A percentile compares a stretch with the other conserved stretches of the same genome.
phyloP scores from a whole-genome alignment of 768 basidiomycete species.

The Russula sp. region DNA sequence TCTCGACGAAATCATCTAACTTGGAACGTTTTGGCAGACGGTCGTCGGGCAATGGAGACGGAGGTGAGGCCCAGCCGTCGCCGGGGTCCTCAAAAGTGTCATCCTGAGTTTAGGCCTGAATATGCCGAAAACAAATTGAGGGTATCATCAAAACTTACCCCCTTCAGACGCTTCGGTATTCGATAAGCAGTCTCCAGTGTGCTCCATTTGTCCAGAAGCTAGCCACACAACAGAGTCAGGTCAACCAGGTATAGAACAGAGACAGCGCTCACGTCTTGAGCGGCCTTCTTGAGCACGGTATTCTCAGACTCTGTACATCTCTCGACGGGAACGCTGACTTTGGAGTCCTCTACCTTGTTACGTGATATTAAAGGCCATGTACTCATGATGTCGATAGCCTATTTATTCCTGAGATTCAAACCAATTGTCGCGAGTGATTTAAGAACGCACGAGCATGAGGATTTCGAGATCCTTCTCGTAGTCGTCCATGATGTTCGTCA shows the following conservation, averaged over 20 bases:
- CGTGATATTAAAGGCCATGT: slow-evolving; percentile 78
- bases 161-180: slow-evolving; percentile 69
- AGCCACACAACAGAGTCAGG: not conserved
- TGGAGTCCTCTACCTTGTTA: slow-evolving; percentile 88
- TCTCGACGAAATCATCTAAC: slow-evolving; percentile 20
- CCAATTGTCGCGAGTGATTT: not conserved
- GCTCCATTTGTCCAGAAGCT: slow-evolving; percentile 82
- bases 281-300: slow-evolving; percentile 48
- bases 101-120: slow-evolving; percentile 22
- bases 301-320: slow-evolving; percentile 49
- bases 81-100: slow-evolving; percentile 25
- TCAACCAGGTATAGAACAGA: not conserved
- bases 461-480: slow-evolving; percentile 64
- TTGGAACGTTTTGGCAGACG: slow-evolving; percentile 26
- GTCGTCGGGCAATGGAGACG: slow-evolving; percentile 16
- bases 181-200: slow-evolving; percentile 71
- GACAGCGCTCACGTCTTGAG: slow-evolving; percentile 48
- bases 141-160: slow-evolving; percentile 29
- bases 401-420: not conserved
- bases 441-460: slow-evolving; percentile 52
- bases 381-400: slow-evolving; percentile 63
- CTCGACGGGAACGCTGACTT: slow-evolving; percentile 54
- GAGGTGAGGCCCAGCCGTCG: slow-evolving; percentile 1
- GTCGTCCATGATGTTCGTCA: slow-evolving; percentile 85
- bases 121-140: not conserved